Percentiles rank a stretch among this genome's conserved stretches.
phyloP scores from a whole-genome alignment of 148 eudicot species.

The Spergularia marina region DNA sequence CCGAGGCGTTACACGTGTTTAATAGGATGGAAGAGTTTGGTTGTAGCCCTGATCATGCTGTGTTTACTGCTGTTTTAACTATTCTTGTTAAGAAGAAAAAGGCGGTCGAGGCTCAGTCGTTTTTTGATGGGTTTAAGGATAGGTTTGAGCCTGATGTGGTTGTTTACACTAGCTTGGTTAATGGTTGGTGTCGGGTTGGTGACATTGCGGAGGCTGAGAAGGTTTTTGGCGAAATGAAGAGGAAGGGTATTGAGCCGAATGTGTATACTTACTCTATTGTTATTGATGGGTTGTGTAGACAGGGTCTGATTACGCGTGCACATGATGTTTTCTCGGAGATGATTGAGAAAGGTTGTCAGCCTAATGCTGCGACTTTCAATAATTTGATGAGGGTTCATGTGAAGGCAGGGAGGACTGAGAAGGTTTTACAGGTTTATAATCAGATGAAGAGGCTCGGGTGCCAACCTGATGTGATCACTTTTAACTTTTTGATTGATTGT shows the following conservation, averaged over 20 bases:
- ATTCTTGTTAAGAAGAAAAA: slow-evolving; percentile 66
- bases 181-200: slow-evolving; percentile 84
- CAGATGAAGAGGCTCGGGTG: slow-evolving; percentile 79
- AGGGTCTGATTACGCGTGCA: slow-evolving; percentile 77
- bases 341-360: slow-evolving; percentile 67
- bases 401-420: slow-evolving; percentile 64
- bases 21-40: slow-evolving; percentile 87
- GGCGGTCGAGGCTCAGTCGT: slow-evolving; percentile 70
- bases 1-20: slow-evolving; percentile 67
- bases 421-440: slow-evolving; percentile 78
- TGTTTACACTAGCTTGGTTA: slow-evolving; percentile 67
- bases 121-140: slow-evolving; percentile 63
- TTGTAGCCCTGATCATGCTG: slow-evolving; percentile 53
- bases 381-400: slow-evolving; percentile 89
- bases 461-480: slow-evolving; percentile 61
- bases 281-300: slow-evolving; percentile 81
- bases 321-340: slow-evolving; percentile 90
- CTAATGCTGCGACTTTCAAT: slow-evolving; percentile 76
- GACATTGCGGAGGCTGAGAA: slow-evolving; percentile 67
- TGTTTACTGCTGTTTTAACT: slow-evolving; percentile 48
- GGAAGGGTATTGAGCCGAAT: slow-evolving; percentile 63
- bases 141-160: slow-evolving; percentile 66
- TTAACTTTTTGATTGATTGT: slow-evolving; percentile 65
- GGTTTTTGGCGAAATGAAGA: slow-evolving; percentile 81
- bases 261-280: slow-evolving; percentile 72